Evolutionary conservation across 2,329 filamentous ascomycete genomes (phyloP).

Genomic region (Aureobasidium sp.): DNA sequence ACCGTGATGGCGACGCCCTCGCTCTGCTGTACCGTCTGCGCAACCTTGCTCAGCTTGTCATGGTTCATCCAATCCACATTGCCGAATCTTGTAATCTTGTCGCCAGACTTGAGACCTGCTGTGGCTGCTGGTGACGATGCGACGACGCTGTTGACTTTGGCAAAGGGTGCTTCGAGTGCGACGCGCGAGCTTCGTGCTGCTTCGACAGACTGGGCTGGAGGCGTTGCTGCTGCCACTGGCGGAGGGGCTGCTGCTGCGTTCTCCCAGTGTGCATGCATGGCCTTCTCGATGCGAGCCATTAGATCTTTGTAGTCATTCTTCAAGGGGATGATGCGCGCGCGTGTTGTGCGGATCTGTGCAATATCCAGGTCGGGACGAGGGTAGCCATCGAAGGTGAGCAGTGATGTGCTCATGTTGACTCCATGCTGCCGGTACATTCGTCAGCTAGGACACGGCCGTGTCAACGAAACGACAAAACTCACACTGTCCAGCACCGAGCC

Average conservation of each 20-base stretch:
- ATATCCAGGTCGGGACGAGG: constrained; percentile 91
- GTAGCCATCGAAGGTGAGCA: constrained; percentile 85
- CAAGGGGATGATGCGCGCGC: constrained; percentile 79
- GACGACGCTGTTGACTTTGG: constrained; percentile 80
- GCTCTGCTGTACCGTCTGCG: constrained; percentile 82
- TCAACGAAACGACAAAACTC: neutral
- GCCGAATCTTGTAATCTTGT: constrained; percentile 79
- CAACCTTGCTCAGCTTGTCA: constrained; percentile 76
- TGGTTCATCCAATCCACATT: constrained; percentile 78
- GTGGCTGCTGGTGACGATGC: constrained; percentile 70
- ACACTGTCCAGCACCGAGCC: constrained; percentile 79
- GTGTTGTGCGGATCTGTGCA: constrained; percentile 89
- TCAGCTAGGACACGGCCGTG: constrained; percentile 5
- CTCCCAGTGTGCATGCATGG: constrained; percentile 88
- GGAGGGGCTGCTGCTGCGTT: constrained; percentile 36
- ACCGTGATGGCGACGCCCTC: constrained; percentile 70
- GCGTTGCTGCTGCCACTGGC: constrained; percentile 20
- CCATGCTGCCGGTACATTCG: constrained; percentile 60
- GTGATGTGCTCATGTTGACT: constrained; percentile 82
- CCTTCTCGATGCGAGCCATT: constrained; percentile 76
- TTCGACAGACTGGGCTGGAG: constrained; percentile 14
- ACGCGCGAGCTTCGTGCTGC: constrained; percentile 24
- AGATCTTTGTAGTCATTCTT: constrained; percentile 90
- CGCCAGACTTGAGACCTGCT: constrained; percentile 73
- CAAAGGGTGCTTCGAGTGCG: constrained; percentile 62